Evolutionary conservation across 2,329 filamentous ascomycete species (phyloP), one percentile per base, ranked within the genome.

Genomic region (Penicillium sp.): DNA sequence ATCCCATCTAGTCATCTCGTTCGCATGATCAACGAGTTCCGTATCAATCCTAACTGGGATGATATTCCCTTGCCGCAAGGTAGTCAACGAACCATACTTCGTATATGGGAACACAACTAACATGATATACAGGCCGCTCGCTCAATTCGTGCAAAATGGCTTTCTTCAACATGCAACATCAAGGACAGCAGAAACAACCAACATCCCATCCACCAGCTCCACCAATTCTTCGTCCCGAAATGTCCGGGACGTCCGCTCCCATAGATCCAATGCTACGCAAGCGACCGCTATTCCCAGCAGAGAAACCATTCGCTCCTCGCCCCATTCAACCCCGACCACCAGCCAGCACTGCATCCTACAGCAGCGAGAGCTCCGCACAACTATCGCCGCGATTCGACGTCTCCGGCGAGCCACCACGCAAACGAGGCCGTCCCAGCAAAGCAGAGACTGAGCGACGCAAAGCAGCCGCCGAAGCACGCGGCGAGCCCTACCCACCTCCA

Each of bases 351-450:
- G 64, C 62, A 24, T 64, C 64, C 20, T 67, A 66, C 42, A 64
- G 62, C 43, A 66, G 63, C 43, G 68, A 70, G 56, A 66, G 63
- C 50, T 64, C 67, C 0, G 61, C 63, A 18, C 65, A 66, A 39
- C 56, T 71, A 24, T 70, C 71, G 20, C 69, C 69, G 13, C 54
- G 63, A 23, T 50, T 65, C 10, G 69, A 71, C 25, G 33, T 57
- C 5, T 32, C 52, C 20, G 61, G 63, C 32, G 68, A 72, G 43
- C 68, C 66, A 29, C 69, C 65, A 46, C 63, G 68, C 39, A 73
- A 73, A 66, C 64, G 72, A 47, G 71, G 71, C n/a, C 67, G 71
- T 13, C 71, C 71, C 50, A 74, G 64, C 53, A 74, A 74, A 60
- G 63, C 61, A 29, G 71, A 74, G 51, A 62, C 66, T 3, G 70